phyloP scores from a whole-genome alignment of 345 rosid genomes.

The Viola odorata region DNA sequence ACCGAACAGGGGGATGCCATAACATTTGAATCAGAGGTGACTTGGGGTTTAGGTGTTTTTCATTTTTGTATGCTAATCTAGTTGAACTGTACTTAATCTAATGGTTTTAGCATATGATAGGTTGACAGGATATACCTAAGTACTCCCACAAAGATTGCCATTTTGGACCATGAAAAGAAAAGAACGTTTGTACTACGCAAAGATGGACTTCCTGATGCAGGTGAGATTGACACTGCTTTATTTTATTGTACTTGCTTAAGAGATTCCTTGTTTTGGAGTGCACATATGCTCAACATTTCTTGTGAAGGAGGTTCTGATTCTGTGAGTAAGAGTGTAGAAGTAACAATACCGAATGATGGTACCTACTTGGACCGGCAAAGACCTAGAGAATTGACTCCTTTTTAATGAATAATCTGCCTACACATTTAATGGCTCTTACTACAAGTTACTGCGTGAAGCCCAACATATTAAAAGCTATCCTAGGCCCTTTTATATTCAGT shows the following conservation, averaged over 20 bases:
- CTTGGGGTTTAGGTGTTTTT: conserved; percentile 14
- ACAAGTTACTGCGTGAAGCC: no score
- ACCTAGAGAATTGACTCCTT: not conserved
- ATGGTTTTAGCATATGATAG: conserved; percentile 7
- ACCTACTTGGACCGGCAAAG: not conserved
- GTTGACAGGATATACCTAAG: conserved; percentile 23
- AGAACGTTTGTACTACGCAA: conserved; percentile 88
- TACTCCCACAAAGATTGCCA: conserved; percentile 70
- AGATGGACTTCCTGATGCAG: conserved; percentile 97
- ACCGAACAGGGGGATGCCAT: conserved; percentile 96
- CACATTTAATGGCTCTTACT: not conserved
- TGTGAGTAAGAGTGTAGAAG: not conserved
- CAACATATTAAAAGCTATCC: no score
- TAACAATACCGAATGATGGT: not conserved
- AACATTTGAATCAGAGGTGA: conserved; percentile 87
- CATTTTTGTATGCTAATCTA: conserved; percentile 1
- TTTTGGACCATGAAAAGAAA: conserved; percentile 91
- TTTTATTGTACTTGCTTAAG: not conserved
- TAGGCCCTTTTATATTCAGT: no score
- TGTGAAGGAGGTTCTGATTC: not conserved
- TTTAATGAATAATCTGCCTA: no score
- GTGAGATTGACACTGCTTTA: conserved; percentile 34
- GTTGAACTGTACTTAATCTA: conserved; percentile 5
- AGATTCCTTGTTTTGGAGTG: not conserved
- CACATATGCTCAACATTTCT: not conserved